These are phyloP conservation scores for Solanum virginianum DNA, from an alignment of 257 asterid genomes.

Conservation along the genomic window DNA sequence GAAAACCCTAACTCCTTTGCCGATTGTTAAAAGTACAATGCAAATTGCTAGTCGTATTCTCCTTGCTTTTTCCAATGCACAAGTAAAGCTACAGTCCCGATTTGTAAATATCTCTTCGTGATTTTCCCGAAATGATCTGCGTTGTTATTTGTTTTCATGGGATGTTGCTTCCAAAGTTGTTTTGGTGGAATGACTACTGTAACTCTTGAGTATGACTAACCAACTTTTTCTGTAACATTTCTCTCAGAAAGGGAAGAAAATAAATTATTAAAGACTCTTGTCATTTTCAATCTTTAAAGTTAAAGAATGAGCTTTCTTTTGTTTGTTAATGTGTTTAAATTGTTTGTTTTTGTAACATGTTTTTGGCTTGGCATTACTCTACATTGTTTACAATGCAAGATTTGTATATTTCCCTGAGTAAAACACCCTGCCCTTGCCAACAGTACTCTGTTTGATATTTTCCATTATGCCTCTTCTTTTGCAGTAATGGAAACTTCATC, in stretches of 20 bases:
- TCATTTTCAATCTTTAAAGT: background rate
- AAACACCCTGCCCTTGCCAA: background rate
- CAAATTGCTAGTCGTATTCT: background rate
- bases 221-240: background rate
- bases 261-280: background rate
- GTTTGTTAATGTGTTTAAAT: background rate
- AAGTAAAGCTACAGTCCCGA: background rate
- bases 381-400: background rate
- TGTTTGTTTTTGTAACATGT: background rate
- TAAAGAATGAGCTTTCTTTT: background rate
- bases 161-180: background rate
- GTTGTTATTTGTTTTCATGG: background rate
- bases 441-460: background rate
- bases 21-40: background rate
- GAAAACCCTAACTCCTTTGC: background rate
- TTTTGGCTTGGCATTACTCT: background rate
- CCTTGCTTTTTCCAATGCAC: background rate
- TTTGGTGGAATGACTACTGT: background rate
- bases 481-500: slow-evolving; percentile 51
- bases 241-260: background rate
- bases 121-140: background rate
- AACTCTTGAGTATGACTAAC: background rate
- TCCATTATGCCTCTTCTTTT: background rate
- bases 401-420: background rate
- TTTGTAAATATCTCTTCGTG: background rate